Evolutionary conservation across 2,329 filamentous ascomycete genomes (phyloP).

Genomic region (Fusarium globosum): DNA sequence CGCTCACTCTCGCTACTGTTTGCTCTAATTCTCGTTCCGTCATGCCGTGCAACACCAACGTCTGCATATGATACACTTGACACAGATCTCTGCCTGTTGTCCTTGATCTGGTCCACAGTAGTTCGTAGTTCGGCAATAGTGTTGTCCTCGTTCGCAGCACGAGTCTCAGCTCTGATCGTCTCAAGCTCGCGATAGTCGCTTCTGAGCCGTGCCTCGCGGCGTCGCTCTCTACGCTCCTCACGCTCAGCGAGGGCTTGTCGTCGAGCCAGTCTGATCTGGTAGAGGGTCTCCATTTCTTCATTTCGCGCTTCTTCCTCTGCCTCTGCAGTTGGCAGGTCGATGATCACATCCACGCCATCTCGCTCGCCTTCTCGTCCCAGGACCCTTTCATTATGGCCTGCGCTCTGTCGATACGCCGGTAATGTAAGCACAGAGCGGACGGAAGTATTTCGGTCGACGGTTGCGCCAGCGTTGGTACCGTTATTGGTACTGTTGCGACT

Average conservation of each 20-base stretch:
- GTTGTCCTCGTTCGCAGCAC: slow-evolving; percentile 59
- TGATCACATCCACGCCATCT: slow-evolving; percentile 88
- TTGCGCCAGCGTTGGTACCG: slow-evolving; percentile 46
- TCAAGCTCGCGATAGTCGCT: slow-evolving; percentile 78
- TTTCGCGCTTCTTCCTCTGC: slow-evolving; percentile 84
- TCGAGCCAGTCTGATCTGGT: slow-evolving; percentile 85
- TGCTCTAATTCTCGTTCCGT: slow-evolving; percentile 79
- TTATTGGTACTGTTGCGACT: slow-evolving; percentile 25
- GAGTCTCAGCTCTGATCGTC: slow-evolving; percentile 69
- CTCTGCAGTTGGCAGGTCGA: slow-evolving; percentile 84
- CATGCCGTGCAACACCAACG: slow-evolving; percentile 79
- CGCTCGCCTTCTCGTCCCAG: slow-evolving; percentile 91
- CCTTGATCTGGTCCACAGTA: slow-evolving; percentile 67
- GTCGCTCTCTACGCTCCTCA: slow-evolving; percentile 76
- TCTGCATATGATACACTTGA: slow-evolving; percentile 82
- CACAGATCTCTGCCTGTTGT: slow-evolving; percentile 72
- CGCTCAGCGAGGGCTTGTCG: slow-evolving; percentile 80
- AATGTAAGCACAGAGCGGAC: slow-evolving; percentile 95
- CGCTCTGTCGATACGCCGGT: slow-evolving; percentile 81
- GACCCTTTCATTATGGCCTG: slow-evolving; percentile 81
- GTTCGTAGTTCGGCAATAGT: slow-evolving; percentile 67
- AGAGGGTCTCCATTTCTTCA: slow-evolving; percentile 91
- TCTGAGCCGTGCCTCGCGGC: slow-evolving; percentile 76
- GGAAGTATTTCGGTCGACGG: slow-evolving; percentile 83
- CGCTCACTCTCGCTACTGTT: slow-evolving; percentile 80